These are phyloP conservation scores for Suillus cothurnatus DNA, from an alignment of 768 basidiomycete species.

Conservation along the genomic window DNA sequence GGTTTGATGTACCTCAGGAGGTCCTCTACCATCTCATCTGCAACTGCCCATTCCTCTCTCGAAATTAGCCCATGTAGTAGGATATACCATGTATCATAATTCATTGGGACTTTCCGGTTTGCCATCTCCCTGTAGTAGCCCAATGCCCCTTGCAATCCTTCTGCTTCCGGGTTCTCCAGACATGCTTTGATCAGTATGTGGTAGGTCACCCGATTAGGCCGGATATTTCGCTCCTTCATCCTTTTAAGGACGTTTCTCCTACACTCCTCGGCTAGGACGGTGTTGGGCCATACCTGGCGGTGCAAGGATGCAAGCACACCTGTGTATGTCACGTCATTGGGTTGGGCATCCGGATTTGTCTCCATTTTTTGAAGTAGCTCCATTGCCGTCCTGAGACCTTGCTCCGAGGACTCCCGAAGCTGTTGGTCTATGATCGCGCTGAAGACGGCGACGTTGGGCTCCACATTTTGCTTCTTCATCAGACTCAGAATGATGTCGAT, in stretches of 20 bases:
- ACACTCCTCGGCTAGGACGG: conserved; percentile 46
- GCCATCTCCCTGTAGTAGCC: conserved; percentile 65
- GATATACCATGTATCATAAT: conserved; percentile 76
- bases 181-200: conserved; percentile 76
- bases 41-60: conserved; percentile 62
- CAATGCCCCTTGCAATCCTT: conserved; percentile 58
- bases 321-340: conserved; percentile 87
- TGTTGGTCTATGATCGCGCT: conserved; percentile 80
- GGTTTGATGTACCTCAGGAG: conserved; percentile 56
- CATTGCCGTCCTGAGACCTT: conserved; percentile 62
- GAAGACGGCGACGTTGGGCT: conserved; percentile 76
- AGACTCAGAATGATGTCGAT: conserved; percentile 61
- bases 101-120: conserved; percentile 45
- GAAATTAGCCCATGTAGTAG: conserved; percentile 64
- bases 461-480: conserved; percentile 76
- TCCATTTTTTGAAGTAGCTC: conserved; percentile 81
- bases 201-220: conserved; percentile 66
- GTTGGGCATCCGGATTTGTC: conserved; percentile 44
- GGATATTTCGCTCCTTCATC: conserved; percentile 59
- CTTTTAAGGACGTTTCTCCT: conserved; percentile 51
- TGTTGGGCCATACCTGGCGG: conserved; percentile 53
- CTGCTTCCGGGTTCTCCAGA: conserved; percentile 50
- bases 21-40: conserved; percentile 59
- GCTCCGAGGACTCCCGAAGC: conserved; percentile 54
- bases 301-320: conserved; percentile 74